phyloP scores from a whole-genome alignment of 23 red algal species.

The Gracilaria caudata region DNA sequence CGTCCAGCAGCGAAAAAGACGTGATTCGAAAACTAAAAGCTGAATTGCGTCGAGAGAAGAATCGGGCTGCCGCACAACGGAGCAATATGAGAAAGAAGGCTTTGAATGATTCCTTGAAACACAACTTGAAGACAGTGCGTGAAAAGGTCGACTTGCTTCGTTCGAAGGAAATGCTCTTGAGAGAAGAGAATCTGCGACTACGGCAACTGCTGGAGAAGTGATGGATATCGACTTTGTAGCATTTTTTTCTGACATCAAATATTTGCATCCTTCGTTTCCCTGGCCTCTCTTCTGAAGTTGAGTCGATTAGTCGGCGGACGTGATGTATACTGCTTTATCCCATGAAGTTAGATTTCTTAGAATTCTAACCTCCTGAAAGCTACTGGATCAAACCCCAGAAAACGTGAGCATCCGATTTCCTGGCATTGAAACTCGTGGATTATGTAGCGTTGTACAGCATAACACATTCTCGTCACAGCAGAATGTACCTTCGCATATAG shows the following conservation, averaged over 20 bases:
- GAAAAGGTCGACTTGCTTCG: conserved; percentile 31
- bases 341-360: not conserved
- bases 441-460: no score
- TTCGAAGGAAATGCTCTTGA: conserved; percentile 33
- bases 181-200: conserved; percentile 23
- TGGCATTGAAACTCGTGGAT: no score
- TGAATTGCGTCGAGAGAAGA: conserved; percentile 20
- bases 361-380: no score
- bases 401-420: no score
- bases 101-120: conserved; percentile 24
- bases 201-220: not conserved
- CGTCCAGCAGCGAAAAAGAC: conserved; percentile 7
- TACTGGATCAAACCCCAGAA: no score
- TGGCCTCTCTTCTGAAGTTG: no score
- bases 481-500: no score
- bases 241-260: not conserved
- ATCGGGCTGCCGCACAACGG: conserved; percentile 19
- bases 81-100: conserved; percentile 45
- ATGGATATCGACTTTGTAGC: not conserved
- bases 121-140: conserved; percentile 5
- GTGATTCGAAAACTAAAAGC: conserved; percentile 10
- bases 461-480: no score
- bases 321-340: no score
- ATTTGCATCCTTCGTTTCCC: no score
- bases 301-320: no score